These are phyloP conservation scores for Abelmoschus esculentus DNA, from an alignment of 345 rosid genomes.

Conservation along the genomic window DNA sequence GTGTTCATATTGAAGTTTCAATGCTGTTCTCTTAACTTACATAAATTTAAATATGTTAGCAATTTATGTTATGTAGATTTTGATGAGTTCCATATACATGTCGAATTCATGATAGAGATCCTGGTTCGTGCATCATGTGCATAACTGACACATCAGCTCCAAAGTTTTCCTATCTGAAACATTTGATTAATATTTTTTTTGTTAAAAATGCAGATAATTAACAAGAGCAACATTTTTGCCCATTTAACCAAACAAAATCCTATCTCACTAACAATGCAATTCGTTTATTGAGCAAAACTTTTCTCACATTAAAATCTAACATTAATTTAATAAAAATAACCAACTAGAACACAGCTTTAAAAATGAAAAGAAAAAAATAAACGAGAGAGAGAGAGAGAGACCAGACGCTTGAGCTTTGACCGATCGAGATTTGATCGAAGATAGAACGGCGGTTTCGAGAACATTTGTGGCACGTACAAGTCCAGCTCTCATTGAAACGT, in stretches of 20 bases:
- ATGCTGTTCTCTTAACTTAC: background rate
- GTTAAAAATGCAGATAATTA: background rate
- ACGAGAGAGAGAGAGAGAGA: constrained; percentile 19
- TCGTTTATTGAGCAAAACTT: background rate
- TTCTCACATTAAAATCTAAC: background rate
- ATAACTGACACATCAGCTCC: background rate
- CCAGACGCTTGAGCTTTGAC: constrained; percentile 69
- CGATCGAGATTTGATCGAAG: constrained; percentile 50
- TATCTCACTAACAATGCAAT: constrained; percentile 4
- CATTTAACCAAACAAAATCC: background rate
- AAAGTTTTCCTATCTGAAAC: background rate
- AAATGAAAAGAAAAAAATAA: background rate
- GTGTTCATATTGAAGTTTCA: background rate
- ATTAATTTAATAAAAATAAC: background rate
- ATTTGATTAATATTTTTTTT: background rate
- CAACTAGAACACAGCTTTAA: background rate
- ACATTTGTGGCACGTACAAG: constrained; percentile 41
- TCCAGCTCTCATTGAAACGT: constrained; percentile 50
- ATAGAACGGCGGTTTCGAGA: constrained; percentile 27
- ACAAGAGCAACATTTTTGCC: background rate
- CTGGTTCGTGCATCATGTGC: background rate
- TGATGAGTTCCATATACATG: background rate
- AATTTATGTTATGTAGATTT: background rate
- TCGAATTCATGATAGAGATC: background rate
- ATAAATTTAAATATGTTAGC: background rate